phyloP scores from a whole-genome alignment of 2,329 filamentous ascomycete species.

The Fusarium cicatricum region DNA sequence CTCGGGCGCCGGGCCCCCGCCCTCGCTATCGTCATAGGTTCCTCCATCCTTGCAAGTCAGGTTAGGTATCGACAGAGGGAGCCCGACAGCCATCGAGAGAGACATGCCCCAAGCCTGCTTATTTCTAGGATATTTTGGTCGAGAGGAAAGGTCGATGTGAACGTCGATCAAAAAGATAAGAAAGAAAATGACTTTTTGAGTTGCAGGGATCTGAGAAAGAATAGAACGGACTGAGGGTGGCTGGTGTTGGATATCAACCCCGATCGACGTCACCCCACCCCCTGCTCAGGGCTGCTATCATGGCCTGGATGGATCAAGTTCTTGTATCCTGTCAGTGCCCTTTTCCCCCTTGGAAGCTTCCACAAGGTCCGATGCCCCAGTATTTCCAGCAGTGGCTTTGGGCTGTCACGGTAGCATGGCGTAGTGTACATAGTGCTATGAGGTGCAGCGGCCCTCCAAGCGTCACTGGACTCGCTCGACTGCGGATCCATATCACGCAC shows the following conservation, averaged over 20 bases:
- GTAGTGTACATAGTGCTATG: slow-evolving; percentile 12
- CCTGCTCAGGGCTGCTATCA: slow-evolving; percentile 8
- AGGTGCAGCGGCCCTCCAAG: slow-evolving; percentile 12
- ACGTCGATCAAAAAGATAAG: background rate
- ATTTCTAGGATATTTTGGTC: background rate
- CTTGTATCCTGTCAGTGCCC: slow-evolving; percentile 11
- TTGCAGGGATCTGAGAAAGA: slow-evolving; percentile 1
- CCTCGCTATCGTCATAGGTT: slow-evolving; percentile 38
- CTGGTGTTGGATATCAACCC: slow-evolving; percentile 5
- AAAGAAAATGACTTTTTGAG: background rate
- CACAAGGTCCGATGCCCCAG: slow-evolving; percentile 47
- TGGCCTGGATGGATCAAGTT: no score
- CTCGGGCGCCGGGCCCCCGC: slow-evolving; percentile 28
- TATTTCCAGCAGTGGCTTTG: slow-evolving; percentile 28
- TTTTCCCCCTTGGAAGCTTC: slow-evolving; percentile 41
- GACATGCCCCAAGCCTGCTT: background rate
- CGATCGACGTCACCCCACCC: slow-evolving; percentile 40
- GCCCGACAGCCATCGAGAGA: slow-evolving; percentile 20
- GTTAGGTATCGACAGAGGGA: slow-evolving; percentile 36
- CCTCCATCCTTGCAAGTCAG: slow-evolving; percentile 27
- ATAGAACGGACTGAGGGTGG: background rate
- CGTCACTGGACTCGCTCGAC: slow-evolving; percentile 38
- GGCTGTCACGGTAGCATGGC: slow-evolving; percentile 28
- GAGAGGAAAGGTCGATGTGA: background rate
- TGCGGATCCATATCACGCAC: slow-evolving; percentile 36